phyloP scores from a whole-genome alignment of 768 basidiomycete genomes.

The Rhizopogon roseolus region DNA sequence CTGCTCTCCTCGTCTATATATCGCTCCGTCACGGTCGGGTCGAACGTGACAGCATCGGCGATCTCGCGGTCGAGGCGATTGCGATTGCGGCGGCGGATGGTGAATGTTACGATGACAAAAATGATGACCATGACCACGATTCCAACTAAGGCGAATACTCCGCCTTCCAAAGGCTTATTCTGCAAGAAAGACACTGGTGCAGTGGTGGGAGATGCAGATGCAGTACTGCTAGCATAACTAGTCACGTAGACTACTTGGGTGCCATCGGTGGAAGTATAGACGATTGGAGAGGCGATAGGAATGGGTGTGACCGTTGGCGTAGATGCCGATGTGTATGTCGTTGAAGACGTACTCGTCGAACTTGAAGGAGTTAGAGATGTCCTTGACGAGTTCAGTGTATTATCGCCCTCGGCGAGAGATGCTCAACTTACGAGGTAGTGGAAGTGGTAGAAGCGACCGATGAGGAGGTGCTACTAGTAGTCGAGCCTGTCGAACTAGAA shows the following conservation, averaged over 20 bases:
- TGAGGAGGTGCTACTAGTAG: conserved; percentile 7
- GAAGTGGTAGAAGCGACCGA: conserved; percentile 4
- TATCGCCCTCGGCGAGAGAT: not conserved
- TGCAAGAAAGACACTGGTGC: conserved; percentile 45
- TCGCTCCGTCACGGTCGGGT: conserved; percentile 29
- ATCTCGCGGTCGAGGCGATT: conserved; percentile 29
- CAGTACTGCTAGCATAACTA: conserved; percentile 18
- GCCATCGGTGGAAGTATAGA: conserved; percentile 20
- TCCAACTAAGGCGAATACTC: conserved; percentile 52
- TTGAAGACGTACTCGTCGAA: conserved; percentile 5
- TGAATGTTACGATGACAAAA: conserved; percentile 38
- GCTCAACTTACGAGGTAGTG: conserved; percentile 16
- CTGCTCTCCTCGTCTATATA: conserved; percentile 22
- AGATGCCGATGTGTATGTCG: conserved; percentile 7
- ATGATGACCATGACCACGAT: conserved; percentile 43
- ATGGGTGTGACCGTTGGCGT: conserved; percentile 8
- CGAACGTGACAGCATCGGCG: conserved; percentile 49
- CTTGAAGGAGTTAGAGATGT: not conserved
- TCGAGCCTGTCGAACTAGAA: conserved; percentile 24
- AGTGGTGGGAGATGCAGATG: conserved; percentile 17
- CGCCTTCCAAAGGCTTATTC: conserved; percentile 60
- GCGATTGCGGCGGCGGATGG: conserved; percentile 44
- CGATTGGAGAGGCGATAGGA: conserved; percentile 16
- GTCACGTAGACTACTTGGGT: conserved; percentile 25
- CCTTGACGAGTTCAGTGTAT: too few relatives aligned